Evolutionary conservation across 495 filamentous ascomycete species (phyloP).

Genomic region (Penicillium silybi): DNA sequence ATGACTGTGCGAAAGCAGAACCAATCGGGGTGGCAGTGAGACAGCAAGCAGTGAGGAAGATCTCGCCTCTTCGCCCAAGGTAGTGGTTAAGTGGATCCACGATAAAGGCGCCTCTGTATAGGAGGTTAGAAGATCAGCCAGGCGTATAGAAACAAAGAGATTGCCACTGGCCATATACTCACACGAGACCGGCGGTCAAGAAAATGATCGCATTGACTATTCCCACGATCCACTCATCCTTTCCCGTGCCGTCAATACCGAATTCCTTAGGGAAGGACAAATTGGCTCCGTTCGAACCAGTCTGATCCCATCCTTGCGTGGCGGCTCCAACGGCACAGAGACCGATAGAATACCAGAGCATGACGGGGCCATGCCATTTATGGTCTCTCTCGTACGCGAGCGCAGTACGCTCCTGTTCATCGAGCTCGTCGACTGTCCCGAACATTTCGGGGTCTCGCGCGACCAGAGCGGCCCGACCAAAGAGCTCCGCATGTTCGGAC

Average conservation of each 20-base stretch:
- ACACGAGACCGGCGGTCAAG: slow-evolving; percentile 28
- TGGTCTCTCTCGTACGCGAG: slow-evolving; percentile 29
- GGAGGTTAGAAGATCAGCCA: neutral
- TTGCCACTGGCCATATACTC: slow-evolving; percentile 35
- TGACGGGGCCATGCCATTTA: slow-evolving; percentile 32
- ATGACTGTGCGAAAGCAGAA: slow-evolving; percentile 47
- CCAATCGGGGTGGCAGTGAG: slow-evolving; percentile 49
- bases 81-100: slow-evolving; percentile 53
- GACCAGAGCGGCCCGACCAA: slow-evolving; percentile 38
- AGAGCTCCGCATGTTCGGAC: slow-evolving; percentile 38
- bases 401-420: slow-evolving; percentile 17
- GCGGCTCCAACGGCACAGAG: slow-evolving; percentile 34
- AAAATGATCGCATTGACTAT: slow-evolving; percentile 50
- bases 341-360: slow-evolving; percentile 34
- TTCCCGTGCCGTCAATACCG: slow-evolving; percentile 37
- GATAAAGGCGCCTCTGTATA: slow-evolving; percentile 45
- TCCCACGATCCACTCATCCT: slow-evolving; percentile 56
- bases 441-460: slow-evolving; percentile 25
- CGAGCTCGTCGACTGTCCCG: slow-evolving; percentile 14
- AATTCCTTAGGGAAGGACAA: slow-evolving; percentile 54
- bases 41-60: slow-evolving; percentile 54
- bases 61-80: slow-evolving; percentile 52
- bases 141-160: neutral
- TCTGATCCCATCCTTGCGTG: slow-evolving; percentile 61
- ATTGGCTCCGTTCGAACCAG: slow-evolving; percentile 65